phyloP scores from a whole-genome alignment of 176 grass and related monocot genomes.

The Chrysopogon serrulatus region DNA sequence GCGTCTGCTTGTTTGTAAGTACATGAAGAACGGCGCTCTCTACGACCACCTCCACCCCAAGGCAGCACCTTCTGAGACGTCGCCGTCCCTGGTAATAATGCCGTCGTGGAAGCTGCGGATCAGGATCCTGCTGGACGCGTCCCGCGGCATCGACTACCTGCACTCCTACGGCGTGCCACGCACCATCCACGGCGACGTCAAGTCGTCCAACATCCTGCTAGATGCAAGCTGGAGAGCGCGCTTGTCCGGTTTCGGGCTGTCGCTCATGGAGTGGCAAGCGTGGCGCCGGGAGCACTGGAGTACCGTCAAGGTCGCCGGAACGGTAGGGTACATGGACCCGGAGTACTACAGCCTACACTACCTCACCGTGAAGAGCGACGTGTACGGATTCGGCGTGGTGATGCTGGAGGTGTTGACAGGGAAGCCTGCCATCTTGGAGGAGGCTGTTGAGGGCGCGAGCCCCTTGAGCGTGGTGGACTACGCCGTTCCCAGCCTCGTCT shows the following conservation, averaged over 20 bases:
- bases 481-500: constrained; percentile 20
- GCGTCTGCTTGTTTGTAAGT: constrained; percentile 64
- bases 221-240: constrained; percentile 60
- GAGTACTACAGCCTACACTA: constrained; percentile 42
- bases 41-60: constrained; percentile 64
- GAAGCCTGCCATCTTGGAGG: constrained; percentile 39
- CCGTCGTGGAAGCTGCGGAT: constrained; percentile 82
- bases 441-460: neutral
- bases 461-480: constrained; percentile 32
- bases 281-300: no score
- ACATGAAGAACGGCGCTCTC: constrained; percentile 75
- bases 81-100: constrained; percentile 23
- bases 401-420: constrained; percentile 73
- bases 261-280: no score
- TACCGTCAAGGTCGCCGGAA: constrained; percentile 28
- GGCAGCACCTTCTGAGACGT: neutral
- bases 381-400: constrained; percentile 73
- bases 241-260: constrained; percentile 59
- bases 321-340: constrained; percentile 95
- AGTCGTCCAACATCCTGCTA: constrained; percentile 89
- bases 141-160: constrained; percentile 81
- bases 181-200: constrained; percentile 87
- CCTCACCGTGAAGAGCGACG: constrained; percentile 56
- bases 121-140: constrained; percentile 71
- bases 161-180: constrained; percentile 72